Base-by-base conservation (phyloP, 2,329 filamentous ascomycete genomes). In the Cladosporium velox region DNA sequence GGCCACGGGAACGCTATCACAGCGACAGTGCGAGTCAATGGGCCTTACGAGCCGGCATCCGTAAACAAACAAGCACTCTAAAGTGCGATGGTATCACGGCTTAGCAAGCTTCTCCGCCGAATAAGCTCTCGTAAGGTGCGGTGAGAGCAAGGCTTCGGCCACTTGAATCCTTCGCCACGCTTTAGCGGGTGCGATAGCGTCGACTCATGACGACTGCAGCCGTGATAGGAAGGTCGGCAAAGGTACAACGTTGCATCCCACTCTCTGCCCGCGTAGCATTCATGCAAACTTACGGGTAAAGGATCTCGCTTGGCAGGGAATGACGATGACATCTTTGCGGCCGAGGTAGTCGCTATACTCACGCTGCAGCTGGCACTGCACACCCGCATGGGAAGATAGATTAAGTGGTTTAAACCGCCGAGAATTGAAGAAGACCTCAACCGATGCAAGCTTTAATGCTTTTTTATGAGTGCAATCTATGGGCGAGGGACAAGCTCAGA, bases 161-260 rank as follows among this genome's bases (percentile, higher is more conserved):
- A 49, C 47, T 62, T 12, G 47, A 32, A 35, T 49, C 38, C 28
- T 52, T 62, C 32, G 44, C 30, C n/a, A 32, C 28, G 47, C 38
- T 34, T 55, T 55, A 55, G 52, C 52, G 52, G 30, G 38, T 10
- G 49, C 24, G 55, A 41, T 58, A 35, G 59, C 59, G 44, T 24
- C 34, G 2, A 28, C 14, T 14, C n/a, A 61, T 60, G 58, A 60
- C 59, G 59, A 61, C 44, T 30, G 49, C 28, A 24, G 21, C 30
- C n/a, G 21, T 41, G 30, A 52, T 49, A 62, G 47, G 59, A 62
- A 62, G 59, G 41, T 62, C 38, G 44, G 52, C 59, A 54, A 54
- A 62, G 41, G 44, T 62, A 54, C 47, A 32, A 62, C 59, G 59
- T 62, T 62, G 59, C 59, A 62, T 62, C 59, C 58, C 6, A 26